Evolutionary conservation across 129 eudicot genomes (phyloP).

Genomic region (Saussurea involucrata): DNA sequence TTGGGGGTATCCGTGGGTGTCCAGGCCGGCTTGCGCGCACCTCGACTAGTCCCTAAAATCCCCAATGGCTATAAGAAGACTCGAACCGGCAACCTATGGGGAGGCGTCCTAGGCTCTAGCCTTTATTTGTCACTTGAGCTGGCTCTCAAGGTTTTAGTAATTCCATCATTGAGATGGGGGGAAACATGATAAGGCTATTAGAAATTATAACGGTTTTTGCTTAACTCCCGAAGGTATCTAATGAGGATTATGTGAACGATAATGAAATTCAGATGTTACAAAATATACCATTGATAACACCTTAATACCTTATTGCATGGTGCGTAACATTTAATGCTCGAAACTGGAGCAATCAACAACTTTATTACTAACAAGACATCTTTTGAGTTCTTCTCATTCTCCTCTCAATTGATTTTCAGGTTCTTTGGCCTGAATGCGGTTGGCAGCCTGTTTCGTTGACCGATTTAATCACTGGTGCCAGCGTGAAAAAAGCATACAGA

Average conservation of each 20-base stretch:
- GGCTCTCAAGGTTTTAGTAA: too few relatives aligned
- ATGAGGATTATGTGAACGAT: neutral
- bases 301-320: neutral
- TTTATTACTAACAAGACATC: neutral
- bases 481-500: constrained; percentile 79
- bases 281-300: neutral
- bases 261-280: neutral
- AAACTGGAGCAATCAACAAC: neutral
- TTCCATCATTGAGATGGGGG: too few relatives aligned
- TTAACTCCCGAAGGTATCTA: neutral
- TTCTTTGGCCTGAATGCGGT: constrained; percentile 97
- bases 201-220: neutral
- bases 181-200: too few relatives aligned
- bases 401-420: constrained; percentile 39
- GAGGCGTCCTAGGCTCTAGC: too few relatives aligned
- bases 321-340: constrained; percentile 5
- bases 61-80: too few relatives aligned
- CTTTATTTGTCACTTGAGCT: too few relatives aligned
- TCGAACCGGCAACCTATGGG: too few relatives aligned
- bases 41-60: too few relatives aligned
- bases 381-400: neutral
- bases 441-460: constrained; percentile 95
- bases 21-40: too few relatives aligned
- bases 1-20: too few relatives aligned
- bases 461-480: constrained; percentile 72